These are phyloP conservation scores for Lasiodiplodia gonubiensis DNA, from an alignment of 2,329 filamentous ascomycete species.

Conservation along the genomic window DNA sequence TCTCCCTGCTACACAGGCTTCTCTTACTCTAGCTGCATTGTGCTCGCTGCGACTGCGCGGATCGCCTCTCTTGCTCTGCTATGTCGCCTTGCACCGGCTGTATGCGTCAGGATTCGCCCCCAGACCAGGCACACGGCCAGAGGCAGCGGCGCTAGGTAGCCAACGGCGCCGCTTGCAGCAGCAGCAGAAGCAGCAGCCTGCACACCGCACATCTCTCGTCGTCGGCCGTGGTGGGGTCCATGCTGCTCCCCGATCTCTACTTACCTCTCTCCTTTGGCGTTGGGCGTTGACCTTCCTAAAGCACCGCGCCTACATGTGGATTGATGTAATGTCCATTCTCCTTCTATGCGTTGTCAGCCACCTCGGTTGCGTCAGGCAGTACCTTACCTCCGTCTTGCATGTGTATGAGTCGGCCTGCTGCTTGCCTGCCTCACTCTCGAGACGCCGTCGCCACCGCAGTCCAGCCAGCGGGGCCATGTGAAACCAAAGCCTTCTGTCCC, in stretches of 20 bases:
- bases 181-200: too few relatives aligned
- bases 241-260: not conserved
- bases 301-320: not conserved
- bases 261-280: not conserved
- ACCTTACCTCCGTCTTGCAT: not conserved
- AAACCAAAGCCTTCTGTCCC: not conserved
- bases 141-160: too few relatives aligned
- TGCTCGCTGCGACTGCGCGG: not conserved
- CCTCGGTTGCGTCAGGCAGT: not conserved
- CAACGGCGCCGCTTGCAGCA: too few relatives aligned
- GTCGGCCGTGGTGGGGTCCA: not conserved
- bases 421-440: too few relatives aligned
- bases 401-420: too few relatives aligned
- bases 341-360: not conserved
- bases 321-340: not conserved
- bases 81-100: not conserved
- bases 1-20: not conserved
- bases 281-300: not conserved
- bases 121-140: not conserved
- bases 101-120: not conserved
- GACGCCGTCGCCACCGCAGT: too few relatives aligned
- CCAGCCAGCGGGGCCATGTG: not conserved
- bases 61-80: not conserved
- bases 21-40: not conserved
- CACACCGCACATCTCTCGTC: too few relatives aligned